Evolutionary conservation across 768 basidiomycete genomes (phyloP), one percentile per base, ranked within the genome.

Genomic region (Brasilioporus rufonigricans): DNA sequence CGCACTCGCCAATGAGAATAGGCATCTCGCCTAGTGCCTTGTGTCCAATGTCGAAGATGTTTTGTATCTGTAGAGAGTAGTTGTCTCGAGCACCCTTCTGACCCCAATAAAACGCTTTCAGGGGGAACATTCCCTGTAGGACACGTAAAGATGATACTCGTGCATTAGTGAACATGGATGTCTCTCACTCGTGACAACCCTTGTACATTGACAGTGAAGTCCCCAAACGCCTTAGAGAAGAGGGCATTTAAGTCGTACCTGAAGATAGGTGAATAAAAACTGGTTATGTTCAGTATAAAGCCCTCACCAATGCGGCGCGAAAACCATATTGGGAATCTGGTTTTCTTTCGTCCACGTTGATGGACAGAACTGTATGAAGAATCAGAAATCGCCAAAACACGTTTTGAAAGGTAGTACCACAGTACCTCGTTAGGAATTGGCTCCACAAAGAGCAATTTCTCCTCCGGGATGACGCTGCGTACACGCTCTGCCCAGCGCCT

Each of bases 201-300:
- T 74, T 98, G 96, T 0, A 98, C 94, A 65, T 98, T 96, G 40
- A 93, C 90, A 0, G 85, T 85, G 70, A 98, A 89, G 63, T 89
- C 81, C 0, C 90, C 86, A 58, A 92, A 92, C 3, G 81, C 80
- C 69, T 97, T 97, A 24, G 73, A 71, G 72, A 98, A 98, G 8
- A 99, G 76, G 8, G 86, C 83, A 52, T 94, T 87, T 8, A 99
- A 79, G 66, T 98, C 96, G 61, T 99, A 98, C 91, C 91, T 93
- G 51, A 5, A 41, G 16, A 19, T 38, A 18, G 7, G 29, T 53
- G 7, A 54, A 29, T 19, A 53, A 8, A 16, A 44, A 19, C 14
- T 12, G 5, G 44, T 10, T 29, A 16, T 9, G n/a, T n/a, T n/a
- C n/a, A n/a, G n/a, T 27, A 19, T 16, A 43, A 40, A 50, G 31